These are phyloP conservation scores for Euclidium syriacum DNA, from an alignment of 345 rosid genomes.

Conservation along the genomic window DNA sequence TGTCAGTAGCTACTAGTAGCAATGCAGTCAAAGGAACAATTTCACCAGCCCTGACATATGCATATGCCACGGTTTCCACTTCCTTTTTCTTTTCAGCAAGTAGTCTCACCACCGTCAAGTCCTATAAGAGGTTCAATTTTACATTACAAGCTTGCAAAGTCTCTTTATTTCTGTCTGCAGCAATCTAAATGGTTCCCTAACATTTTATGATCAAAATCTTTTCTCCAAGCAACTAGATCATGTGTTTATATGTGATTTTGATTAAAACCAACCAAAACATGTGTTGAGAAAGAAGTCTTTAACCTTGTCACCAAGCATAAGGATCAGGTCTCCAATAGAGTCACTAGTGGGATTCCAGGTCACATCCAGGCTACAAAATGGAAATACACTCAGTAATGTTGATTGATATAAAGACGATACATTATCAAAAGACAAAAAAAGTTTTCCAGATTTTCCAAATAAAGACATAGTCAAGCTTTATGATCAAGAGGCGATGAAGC, in stretches of 20 bases:
- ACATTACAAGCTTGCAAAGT: background rate
- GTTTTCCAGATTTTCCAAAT: constrained; percentile 24
- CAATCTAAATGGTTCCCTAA: background rate
- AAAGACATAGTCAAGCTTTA: constrained; percentile 15
- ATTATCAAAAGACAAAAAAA: constrained; percentile 2
- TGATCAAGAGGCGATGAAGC: constrained; percentile 1
- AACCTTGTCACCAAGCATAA: constrained; percentile 60
- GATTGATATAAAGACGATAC: background rate
- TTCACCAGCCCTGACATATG: constrained; percentile 44
- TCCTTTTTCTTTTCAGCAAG: constrained; percentile 59
- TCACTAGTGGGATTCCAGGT: constrained; percentile 54
- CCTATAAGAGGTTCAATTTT: constrained; percentile 25
- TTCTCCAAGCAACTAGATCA: constrained; percentile 11
- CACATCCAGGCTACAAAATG: constrained; percentile 42
- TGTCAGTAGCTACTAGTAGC: constrained; percentile 49
- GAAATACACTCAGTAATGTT: background rate
- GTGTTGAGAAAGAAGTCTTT: too few relatives aligned
- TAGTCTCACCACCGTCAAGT: constrained; percentile 48
- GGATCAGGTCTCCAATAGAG: constrained; percentile 52
- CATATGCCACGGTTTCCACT: constrained; percentile 46
- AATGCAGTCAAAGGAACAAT: constrained; percentile 51
- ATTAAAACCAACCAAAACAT: too few relatives aligned
- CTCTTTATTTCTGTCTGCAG: background rate
- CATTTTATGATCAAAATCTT: background rate
- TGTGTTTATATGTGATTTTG: too few relatives aligned